phyloP scores from a whole-genome alignment of 75 land plant genomes.

The Picea glauca region DNA sequence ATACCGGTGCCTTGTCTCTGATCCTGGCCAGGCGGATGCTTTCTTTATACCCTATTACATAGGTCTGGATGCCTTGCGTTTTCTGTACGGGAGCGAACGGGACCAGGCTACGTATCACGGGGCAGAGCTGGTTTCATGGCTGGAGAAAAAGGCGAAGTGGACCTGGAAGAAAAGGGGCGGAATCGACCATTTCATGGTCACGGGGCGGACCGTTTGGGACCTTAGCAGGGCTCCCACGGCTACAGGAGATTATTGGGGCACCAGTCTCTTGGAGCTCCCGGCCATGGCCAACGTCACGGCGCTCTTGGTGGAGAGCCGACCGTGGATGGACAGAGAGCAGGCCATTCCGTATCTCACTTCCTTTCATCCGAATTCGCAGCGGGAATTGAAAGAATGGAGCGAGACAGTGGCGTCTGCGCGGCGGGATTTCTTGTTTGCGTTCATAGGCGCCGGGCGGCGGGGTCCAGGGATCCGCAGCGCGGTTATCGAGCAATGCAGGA shows the following conservation, averaged over 20 bases:
- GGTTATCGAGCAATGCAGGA: conserved; percentile 17
- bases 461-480: neutral
- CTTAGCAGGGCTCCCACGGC: neutral
- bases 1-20: conserved; percentile 13
- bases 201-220: conserved; percentile 33
- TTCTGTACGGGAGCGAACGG: neutral
- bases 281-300: conserved; percentile 17
- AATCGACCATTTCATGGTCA: conserved; percentile 27
- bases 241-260: conserved; percentile 16
- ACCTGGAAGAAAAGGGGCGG: conserved; percentile 21
- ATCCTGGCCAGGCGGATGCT: conserved; percentile 18
- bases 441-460: conserved; percentile 17
- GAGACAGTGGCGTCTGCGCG: neutral
- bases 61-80: conserved; percentile 10
- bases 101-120: conserved; percentile 14
- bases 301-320: conserved; percentile 18
- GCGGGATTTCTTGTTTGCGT: conserved; percentile 9
- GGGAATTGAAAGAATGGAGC: conserved; percentile 14
- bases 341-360: conserved; percentile 27
- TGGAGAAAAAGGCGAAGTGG: conserved; percentile 14
- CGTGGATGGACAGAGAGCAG: conserved; percentile 13
- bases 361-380: conserved; percentile 21
- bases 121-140: conserved; percentile 21
- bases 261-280: conserved; percentile 8
- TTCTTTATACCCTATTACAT: conserved; percentile 36